Conservation (phyloP, 2,329 filamentous ascomycete genomes). For the Fusarium paranaense region DNA sequence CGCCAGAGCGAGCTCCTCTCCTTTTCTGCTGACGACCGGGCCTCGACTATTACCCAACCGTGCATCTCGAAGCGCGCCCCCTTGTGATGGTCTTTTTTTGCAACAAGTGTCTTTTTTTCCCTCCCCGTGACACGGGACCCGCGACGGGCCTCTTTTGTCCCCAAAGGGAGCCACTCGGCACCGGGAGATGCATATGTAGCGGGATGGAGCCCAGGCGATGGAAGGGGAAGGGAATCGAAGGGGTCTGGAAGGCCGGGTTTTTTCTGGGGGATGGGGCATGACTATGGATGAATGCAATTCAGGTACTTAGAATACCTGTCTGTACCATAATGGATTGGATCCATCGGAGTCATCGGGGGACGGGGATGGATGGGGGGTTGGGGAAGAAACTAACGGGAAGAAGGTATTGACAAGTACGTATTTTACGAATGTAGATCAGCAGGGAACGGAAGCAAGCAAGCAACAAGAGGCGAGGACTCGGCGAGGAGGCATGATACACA, state of each 20-base stretch:
- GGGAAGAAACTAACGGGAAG: slow-evolving; percentile 12
- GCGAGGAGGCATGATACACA: background rate
- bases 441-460: background rate
- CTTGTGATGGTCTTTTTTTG: slow-evolving; percentile 31
- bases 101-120: slow-evolving; percentile 17
- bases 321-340: background rate
- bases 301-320: background rate
- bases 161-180: slow-evolving; percentile 24
- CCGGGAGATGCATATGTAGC: slow-evolving; percentile 32
- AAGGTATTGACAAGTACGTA: background rate
- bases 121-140: slow-evolving; percentile 33
- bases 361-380: slow-evolving; percentile 2
- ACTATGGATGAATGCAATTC: background rate
- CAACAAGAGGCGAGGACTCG: background rate
- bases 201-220: slow-evolving; percentile 25
- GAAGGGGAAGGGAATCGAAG: slow-evolving; percentile 31
- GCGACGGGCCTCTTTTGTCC: slow-evolving; percentile 24
- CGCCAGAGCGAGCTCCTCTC: slow-evolving; percentile 7
- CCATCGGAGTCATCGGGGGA: slow-evolving; percentile 7
- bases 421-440: slow-evolving; percentile 6
- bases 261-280: slow-evolving; percentile 28
- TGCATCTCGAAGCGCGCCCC: slow-evolving; percentile 27
- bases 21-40: slow-evolving; percentile 26
- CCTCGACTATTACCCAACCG: slow-evolving; percentile 39
- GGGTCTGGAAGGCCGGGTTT: slow-evolving; percentile 34